A percentile compares a stretch with the other conserved stretches of the same genome.
Conservation (phyloP, 331 rosid genomes). For the Malus hybrid region DNA sequence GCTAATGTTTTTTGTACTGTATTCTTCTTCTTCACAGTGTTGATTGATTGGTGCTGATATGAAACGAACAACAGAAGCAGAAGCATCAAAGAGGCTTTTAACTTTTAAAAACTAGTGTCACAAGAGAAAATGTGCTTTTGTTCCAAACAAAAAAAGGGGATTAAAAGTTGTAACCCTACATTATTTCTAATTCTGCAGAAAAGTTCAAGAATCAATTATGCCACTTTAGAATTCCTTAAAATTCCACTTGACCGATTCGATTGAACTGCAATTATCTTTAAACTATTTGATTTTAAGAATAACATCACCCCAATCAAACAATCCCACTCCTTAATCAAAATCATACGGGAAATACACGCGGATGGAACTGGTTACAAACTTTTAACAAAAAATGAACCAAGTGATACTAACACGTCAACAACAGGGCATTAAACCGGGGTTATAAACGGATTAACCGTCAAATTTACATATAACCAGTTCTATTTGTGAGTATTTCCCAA, state of each 20-base stretch:
- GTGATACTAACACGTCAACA: neutral
- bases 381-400: neutral
- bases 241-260: conserved; percentile 15
- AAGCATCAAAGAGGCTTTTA: conserved; percentile 6
- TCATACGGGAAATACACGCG: neutral
- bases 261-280: conserved; percentile 4
- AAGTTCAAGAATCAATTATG: conserved; percentile 11
- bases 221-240: neutral
- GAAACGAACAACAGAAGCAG: neutral
- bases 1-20: neutral
- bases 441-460: too few species aligned
- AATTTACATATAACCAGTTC: too few species aligned
- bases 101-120: neutral
- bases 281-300: neutral
- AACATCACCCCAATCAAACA: neutral
- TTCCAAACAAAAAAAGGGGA: conserved; percentile 1
- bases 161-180: conserved; percentile 5
- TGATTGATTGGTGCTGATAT: neutral
- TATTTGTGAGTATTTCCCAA: neutral
- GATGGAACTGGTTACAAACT: neutral
- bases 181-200: conserved; percentile 10
- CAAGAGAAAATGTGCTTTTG: conserved; percentile 3
- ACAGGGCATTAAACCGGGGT: neutral
- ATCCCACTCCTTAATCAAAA: neutral
- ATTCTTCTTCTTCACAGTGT: neutral